phyloP scores from a whole-genome alignment of 75 land plant genomes.

The Picea sitchensis region DNA sequence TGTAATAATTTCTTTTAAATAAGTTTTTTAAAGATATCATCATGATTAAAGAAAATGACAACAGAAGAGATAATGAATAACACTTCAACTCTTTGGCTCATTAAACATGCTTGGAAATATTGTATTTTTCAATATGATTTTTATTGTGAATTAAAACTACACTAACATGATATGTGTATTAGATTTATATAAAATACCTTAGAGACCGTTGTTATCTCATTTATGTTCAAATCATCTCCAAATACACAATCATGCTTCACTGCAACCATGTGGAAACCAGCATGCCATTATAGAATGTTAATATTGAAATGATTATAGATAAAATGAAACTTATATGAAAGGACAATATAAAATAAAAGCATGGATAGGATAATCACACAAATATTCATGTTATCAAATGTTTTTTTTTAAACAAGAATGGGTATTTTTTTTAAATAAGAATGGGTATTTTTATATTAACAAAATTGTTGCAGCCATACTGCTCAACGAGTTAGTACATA shows the following conservation, averaged over 20 bases:
- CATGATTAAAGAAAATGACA: no score
- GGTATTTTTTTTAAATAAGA: no score
- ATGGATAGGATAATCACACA: background rate
- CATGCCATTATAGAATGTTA: background rate
- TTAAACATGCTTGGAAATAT: background rate
- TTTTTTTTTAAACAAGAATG: no score
- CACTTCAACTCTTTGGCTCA: no score
- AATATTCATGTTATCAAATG: background rate
- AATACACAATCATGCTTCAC: constrained; percentile 61
- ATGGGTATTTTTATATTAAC: no score
- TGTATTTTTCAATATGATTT: background rate
- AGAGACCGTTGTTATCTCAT: constrained; percentile 35
- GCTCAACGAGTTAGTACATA: no score
- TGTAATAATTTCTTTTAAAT: background rate
- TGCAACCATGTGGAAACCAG: constrained; percentile 15
- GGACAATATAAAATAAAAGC: background rate
- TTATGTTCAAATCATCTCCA: constrained; percentile 33
- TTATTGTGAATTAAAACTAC: background rate
- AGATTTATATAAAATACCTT: constrained; percentile 21
- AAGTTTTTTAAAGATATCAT: background rate
- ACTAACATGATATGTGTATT: background rate
- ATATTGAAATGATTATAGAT: background rate
- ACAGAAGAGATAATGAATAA: no score
- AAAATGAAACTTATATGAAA: background rate
- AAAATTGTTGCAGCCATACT: no score